These are phyloP conservation scores for Aspergillus panamensis DNA, from an alignment of 495 filamentous ascomycete genomes.

Conservation along the genomic window DNA sequence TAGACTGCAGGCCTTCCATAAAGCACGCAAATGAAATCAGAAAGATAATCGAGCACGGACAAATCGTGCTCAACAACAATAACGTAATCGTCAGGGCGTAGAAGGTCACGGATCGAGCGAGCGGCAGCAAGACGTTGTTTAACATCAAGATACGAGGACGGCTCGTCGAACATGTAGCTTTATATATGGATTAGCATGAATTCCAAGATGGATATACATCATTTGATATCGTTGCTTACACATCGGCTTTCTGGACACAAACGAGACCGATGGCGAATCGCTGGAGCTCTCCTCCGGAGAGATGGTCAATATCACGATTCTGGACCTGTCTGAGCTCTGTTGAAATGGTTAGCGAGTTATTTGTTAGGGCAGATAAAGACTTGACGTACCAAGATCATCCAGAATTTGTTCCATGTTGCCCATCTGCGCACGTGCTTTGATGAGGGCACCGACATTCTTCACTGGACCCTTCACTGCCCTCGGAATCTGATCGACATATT, in stretches of 20 bases:
- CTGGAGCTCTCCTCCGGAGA: slow-evolving; percentile 97
- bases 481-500: slow-evolving; percentile 98
- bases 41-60: slow-evolving; percentile 95
- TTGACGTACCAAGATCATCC: slow-evolving; percentile 64
- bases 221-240: slow-evolving; percentile 50
- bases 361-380: not conserved
- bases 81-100: slow-evolving; percentile 87
- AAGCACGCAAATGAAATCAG: slow-evolving; percentile 95
- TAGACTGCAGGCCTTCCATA: slow-evolving; percentile 95
- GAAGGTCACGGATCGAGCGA: slow-evolving; percentile 82
- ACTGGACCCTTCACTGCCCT: slow-evolving; percentile 78
- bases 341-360: slow-evolving; percentile 23
- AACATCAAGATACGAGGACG: slow-evolving; percentile 96
- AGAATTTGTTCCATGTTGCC: slow-evolving; percentile 82
- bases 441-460: slow-evolving; percentile 70
- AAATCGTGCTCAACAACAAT: slow-evolving; percentile 99
- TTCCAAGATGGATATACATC: not conserved
- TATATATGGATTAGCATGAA: slow-evolving; percentile 17
- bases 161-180: slow-evolving; percentile 99
- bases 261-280: slow-evolving; percentile 94
- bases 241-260: slow-evolving; percentile 94
- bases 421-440: slow-evolving; percentile 69
- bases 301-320: slow-evolving; percentile 79
- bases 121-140: slow-evolving; percentile 94
- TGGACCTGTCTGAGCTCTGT: slow-evolving; percentile 80